phyloP scores from a whole-genome alignment of 495 filamentous ascomycete species.

The Penicillium coffeae region DNA sequence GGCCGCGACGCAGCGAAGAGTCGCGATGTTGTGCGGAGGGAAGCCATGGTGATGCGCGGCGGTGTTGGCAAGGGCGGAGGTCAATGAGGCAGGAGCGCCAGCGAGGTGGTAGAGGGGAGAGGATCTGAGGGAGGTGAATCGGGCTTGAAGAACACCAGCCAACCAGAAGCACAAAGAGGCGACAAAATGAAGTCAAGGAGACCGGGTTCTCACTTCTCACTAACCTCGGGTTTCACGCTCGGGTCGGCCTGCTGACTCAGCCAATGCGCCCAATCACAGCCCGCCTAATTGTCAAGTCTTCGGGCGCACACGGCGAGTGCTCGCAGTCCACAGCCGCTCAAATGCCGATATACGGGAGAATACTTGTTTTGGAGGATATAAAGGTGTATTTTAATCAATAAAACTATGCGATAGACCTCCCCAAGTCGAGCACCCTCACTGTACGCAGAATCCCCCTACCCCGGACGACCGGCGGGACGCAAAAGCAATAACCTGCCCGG shows the following conservation, averaged over 20 bases:
- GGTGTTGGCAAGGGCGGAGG: conserved; percentile 2
- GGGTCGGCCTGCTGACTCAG: conserved; percentile 37
- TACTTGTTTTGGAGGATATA: too few relatives aligned
- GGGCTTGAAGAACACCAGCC: conserved; percentile 12
- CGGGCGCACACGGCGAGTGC: conserved; percentile 42
- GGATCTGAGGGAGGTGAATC: conserved; percentile 9
- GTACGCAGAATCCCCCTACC: too few relatives aligned
- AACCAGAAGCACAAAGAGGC: conserved; percentile 11
- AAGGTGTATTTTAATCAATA: too few relatives aligned
- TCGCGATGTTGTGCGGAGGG: conserved; percentile 69
- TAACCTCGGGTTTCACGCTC: conserved; percentile 46
- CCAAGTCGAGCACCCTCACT: too few relatives aligned
- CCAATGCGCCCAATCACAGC: conserved; percentile 32
- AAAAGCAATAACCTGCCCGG: neutral
- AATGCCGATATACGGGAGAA: neutral
- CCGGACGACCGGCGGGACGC: too few relatives aligned
- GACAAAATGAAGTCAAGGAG: conserved; percentile 36
- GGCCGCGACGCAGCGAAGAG: conserved; percentile 56
- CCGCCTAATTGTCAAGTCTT: conserved; percentile 40
- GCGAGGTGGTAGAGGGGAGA: conserved; percentile 10
- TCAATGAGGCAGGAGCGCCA: neutral
- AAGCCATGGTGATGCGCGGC: conserved; percentile 57
- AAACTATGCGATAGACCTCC: too few relatives aligned
- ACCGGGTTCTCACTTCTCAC: conserved; percentile 23
- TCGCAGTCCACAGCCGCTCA: conserved; percentile 10